phyloP scores from a whole-genome alignment of 2,329 filamentous ascomycete species.

The Ophiognomonia clavigignenti-juglandacearum region DNA sequence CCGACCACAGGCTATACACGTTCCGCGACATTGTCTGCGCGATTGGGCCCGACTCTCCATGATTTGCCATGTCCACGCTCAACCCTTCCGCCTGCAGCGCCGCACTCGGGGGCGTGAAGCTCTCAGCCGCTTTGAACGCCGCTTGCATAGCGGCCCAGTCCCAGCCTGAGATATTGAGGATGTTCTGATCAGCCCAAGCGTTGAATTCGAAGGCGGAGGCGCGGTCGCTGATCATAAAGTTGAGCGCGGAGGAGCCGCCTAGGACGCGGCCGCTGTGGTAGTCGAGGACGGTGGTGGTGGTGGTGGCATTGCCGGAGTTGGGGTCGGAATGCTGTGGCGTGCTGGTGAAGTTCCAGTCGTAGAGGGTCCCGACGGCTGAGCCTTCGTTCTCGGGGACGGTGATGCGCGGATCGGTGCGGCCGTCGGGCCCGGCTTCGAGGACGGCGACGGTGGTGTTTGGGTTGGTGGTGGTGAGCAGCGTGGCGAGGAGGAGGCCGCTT shows the following conservation, averaged over 20 bases:
- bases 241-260: conserved; percentile 58
- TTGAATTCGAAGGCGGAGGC: conserved; percentile 46
- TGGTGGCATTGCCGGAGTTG: conserved; percentile 23
- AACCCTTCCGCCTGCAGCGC: background rate
- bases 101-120: background rate
- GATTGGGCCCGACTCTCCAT: background rate
- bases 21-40: background rate
- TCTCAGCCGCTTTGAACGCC: conserved; percentile 4
- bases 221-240: conserved; percentile 52
- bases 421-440: conserved; percentile 35
- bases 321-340: conserved; percentile 30
- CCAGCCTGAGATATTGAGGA: conserved; percentile 54
- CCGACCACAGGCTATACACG: background rate
- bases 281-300: conserved; percentile 29
- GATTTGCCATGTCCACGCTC: background rate
- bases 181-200: conserved; percentile 48
- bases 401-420: conserved; percentile 22
- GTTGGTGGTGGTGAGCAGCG: conserved; percentile 40
- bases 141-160: conserved; percentile 36
- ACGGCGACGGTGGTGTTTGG: conserved; percentile 36
- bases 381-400: conserved; percentile 34
- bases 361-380: conserved; percentile 27
- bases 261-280: conserved; percentile 46
- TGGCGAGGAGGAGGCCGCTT: conserved; percentile 46
- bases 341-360: conserved; percentile 39